These are phyloP conservation scores for Oryza longistaminata DNA, from an alignment of 176 grass and related monocot species.

Conservation along the genomic window DNA sequence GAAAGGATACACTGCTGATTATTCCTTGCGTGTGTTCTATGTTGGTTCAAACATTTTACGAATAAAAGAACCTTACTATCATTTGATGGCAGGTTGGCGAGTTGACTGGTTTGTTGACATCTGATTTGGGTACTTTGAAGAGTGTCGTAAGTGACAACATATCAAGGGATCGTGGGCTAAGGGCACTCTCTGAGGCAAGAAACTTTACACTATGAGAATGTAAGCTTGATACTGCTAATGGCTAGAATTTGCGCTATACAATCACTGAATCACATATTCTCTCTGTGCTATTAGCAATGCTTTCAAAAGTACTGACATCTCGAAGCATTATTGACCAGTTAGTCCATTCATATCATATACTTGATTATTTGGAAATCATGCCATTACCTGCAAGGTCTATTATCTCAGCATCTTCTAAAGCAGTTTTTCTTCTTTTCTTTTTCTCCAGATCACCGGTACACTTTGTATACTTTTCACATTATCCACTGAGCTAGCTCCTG, in stretches of 20 bases:
- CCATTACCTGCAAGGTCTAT: conserved; percentile 20
- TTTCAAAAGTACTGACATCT: not conserved
- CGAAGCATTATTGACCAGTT: conserved; percentile 2
- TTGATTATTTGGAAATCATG: not conserved
- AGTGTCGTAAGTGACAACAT: conserved; percentile 89
- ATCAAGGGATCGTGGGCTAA: conserved; percentile 92
- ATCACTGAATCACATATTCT: conserved; percentile 26
- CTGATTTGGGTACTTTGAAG: conserved; percentile 93
- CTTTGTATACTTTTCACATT: conserved; percentile 90
- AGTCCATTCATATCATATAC: conserved; percentile 29
- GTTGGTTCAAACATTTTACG: not conserved
- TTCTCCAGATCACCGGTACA: conserved; percentile 82
- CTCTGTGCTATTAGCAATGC: conserved; percentile 16
- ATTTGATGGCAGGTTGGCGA: conserved; percentile 77
- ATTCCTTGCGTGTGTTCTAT: not conserved
- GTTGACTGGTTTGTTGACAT: conserved; percentile 93
- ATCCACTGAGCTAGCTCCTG: conserved; percentile 88
- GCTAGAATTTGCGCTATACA: conserved; percentile 46
- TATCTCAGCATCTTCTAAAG: conserved; percentile 22
- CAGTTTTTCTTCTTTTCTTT: not conserved
- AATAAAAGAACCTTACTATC: conserved; percentile 13
- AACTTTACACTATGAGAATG: conserved; percentile 62
- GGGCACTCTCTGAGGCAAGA: conserved; percentile 97
- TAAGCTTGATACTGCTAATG: conserved; percentile 57
- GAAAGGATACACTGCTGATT: conserved; percentile 23